Evolutionary conservation across 2,329 filamentous ascomycete species (phyloP).

Genomic region (Pseudocercospora fuligena): DNA sequence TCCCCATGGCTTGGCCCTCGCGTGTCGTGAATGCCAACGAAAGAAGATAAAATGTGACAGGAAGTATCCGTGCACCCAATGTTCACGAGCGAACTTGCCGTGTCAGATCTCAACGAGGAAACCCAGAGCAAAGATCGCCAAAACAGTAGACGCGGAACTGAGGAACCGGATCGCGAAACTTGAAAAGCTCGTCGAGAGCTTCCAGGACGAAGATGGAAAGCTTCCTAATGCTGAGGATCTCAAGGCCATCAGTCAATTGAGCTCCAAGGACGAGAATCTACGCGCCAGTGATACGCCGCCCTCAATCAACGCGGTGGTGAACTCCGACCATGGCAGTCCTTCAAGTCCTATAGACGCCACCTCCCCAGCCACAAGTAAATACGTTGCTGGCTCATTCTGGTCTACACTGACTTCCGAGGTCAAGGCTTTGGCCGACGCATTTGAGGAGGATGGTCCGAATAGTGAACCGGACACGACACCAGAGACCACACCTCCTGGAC

Average conservation of each 20-base stretch:
- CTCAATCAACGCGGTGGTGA: background rate
- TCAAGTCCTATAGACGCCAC: constrained; percentile 17
- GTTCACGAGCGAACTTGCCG: constrained; percentile 21
- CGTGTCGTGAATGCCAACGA: constrained; percentile 29
- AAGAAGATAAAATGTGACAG: constrained; percentile 32
- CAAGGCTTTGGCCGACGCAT: constrained; percentile 38
- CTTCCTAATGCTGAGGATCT: constrained; percentile 3
- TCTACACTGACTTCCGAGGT: constrained; percentile 39
- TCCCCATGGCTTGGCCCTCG: constrained; percentile 19
- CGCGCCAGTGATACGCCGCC: background rate
- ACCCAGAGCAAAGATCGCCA: constrained; percentile 29
- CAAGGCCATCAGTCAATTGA: background rate
- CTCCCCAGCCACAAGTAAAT: constrained; percentile 33
- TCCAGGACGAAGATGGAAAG: constrained; percentile 28
- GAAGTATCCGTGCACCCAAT: constrained; percentile 30
- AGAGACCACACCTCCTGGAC: constrained; percentile 22
- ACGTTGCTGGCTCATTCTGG: constrained; percentile 41
- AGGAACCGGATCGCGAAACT: constrained; percentile 31
- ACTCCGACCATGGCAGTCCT: constrained; percentile 6
- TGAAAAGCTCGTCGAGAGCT: constrained; percentile 30
- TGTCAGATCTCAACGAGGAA: constrained; percentile 29
- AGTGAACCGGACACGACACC: constrained; percentile 30
- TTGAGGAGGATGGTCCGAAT: constrained; percentile 35
- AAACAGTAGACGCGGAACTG: constrained; percentile 30
- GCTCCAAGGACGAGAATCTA: background rate